Base-by-base conservation (phyloP, 2,329 filamentous ascomycete genomes). In the Cercospora janseana region DNA sequence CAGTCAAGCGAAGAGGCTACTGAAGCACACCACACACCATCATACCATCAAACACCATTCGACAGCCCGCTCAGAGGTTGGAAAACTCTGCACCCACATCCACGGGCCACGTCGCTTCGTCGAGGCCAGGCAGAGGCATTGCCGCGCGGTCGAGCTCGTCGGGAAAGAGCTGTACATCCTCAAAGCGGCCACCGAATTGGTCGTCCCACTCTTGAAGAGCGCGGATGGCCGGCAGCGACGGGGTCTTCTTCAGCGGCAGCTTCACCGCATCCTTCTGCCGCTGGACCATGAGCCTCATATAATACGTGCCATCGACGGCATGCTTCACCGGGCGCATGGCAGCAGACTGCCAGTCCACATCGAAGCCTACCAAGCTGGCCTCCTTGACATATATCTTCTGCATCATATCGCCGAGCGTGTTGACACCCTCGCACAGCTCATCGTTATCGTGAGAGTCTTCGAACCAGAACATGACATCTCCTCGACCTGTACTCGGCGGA, bases 381-480 rank as follows among this genome's bases (percentile, higher is more conserved):
- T 52, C 45, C 27, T 56, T 56, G 42, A 45, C 53, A 23, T 56
- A 56, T 20, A 56, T 42, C n/a, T 47, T 47, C 27, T 52, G 46
- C 49, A 56, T 52, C 49, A 56, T 52, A 18, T 52, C 49, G 15
- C 49, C 53, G 29, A 56, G 47, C 2, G 53, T 56, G 27, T 56
- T 51, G 41, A 56, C 49, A 12, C 49, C 46, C 26, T 52, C 49
- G 34, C 49, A 56, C 4, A 56, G 42, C 28, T 56, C 53, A 31
- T 56, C 53, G 26, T 56, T 52, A 23, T 52, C 53, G 37, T 46
- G 35, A 4, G 45, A 23, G 35, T 56, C 53, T 43, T 56, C 53
- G 42, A 56, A 56, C 53, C 53, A 56, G 49, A 56, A 56, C 53
- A 56, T 56, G 13, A 56, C 53, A 15, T 56, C 53, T 32, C 53